These are phyloP conservation scores for Mortierella antarctica DNA, from an alignment of 192 early-diverging fungal species.

Conservation along the genomic window DNA sequence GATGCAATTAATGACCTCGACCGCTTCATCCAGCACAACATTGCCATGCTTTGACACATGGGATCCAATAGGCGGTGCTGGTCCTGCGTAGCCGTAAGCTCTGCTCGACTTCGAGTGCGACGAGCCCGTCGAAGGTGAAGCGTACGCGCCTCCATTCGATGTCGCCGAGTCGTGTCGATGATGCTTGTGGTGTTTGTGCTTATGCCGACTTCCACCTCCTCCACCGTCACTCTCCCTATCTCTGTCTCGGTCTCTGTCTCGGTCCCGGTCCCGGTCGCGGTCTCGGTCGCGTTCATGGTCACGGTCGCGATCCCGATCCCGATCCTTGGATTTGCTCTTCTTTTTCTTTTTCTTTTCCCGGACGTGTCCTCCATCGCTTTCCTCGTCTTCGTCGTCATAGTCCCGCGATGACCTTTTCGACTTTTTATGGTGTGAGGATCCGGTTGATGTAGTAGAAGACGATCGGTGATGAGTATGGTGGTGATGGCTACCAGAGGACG, in stretches of 20 bases:
- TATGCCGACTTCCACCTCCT: conserved; percentile 24
- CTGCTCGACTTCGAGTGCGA: not conserved
- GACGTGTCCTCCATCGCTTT: conserved; percentile 11
- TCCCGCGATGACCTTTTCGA: conserved; percentile 41
- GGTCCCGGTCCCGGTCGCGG: conserved; percentile 7
- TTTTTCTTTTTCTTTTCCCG: conserved; percentile 50
- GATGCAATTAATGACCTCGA: conserved; percentile 66
- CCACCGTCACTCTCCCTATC: conserved; percentile 12
- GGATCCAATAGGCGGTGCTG: conserved; percentile 10
- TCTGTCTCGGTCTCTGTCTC: conserved; percentile 1
- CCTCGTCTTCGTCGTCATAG: conserved; percentile 37
- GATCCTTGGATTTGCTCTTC: conserved; percentile 48
- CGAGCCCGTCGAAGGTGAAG: not conserved
- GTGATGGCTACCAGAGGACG: conserved; percentile 13
- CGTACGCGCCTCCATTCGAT: conserved; percentile 7
- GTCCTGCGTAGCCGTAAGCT: not conserved
- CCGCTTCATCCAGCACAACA: not conserved
- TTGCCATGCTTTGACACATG: not conserved
- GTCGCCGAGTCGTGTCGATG: conserved; percentile 21
- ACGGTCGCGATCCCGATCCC: conserved; percentile 29
- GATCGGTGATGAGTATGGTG: conserved; percentile 16
- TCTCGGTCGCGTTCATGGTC: conserved; percentile 36
- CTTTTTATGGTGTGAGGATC: conserved; percentile 46
- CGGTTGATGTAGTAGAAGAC: conserved; percentile 28
- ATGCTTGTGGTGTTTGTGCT: conserved; percentile 36